Conservation (phyloP, 257 asterid species). For the Fraxinus anomala region DNA sequence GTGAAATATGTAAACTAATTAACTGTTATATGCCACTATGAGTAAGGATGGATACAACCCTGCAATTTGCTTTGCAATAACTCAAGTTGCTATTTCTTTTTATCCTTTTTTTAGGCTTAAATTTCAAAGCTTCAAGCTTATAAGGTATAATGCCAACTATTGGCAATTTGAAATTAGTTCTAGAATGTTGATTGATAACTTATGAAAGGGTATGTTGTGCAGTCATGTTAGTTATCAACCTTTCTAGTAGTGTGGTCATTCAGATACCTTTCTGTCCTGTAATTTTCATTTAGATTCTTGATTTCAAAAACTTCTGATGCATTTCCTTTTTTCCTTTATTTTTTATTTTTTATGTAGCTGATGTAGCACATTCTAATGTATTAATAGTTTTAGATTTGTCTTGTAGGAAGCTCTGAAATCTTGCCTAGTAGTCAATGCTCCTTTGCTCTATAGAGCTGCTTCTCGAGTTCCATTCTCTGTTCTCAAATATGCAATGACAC, state of each 20-base stretch:
- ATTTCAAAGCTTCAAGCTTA: not conserved
- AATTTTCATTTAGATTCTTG: not conserved
- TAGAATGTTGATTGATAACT: not conserved
- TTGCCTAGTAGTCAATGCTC: conserved; percentile 93
- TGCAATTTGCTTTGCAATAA: conserved; percentile 7
- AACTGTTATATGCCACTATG: not conserved
- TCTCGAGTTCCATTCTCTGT: conserved; percentile 86
- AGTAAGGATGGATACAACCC: not conserved
- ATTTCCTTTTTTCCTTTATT: conserved; percentile 1
- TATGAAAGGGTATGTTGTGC: not conserved
- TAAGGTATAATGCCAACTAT: not conserved
- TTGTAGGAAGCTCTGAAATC: conserved; percentile 80
- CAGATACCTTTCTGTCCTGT: not conserved
- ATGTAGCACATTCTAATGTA: not conserved
- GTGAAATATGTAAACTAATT: not conserved
- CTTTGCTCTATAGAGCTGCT: conserved; percentile 92
- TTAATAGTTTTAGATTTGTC: conserved; percentile 25
- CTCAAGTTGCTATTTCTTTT: not conserved
- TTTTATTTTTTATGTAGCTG: not conserved
- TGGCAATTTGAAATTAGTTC: not conserved
- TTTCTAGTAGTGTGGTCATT: not conserved
- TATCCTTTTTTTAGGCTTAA: not conserved
- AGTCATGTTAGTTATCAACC: not conserved
- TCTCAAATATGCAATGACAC: conserved; percentile 98
- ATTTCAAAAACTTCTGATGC: not conserved